Evolutionary conservation across 345 rosid genomes (phyloP).

Genomic region (Nephelium lappaceum): DNA sequence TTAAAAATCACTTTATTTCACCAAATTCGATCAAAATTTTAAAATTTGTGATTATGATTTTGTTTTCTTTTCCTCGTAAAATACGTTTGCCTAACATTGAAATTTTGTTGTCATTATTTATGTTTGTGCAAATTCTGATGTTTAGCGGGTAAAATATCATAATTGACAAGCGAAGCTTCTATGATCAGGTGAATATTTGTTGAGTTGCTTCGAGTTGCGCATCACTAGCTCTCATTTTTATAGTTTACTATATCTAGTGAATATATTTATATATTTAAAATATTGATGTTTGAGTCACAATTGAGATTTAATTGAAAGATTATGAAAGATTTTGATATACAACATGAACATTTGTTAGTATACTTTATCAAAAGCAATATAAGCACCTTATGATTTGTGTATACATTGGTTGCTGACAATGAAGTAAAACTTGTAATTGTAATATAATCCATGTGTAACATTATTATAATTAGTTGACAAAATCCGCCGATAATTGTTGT

Average conservation of each 20-base stretch:
- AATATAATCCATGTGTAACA: not conserved
- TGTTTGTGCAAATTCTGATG: not conserved
- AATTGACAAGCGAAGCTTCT: not conserved
- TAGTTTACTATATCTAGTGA: not conserved
- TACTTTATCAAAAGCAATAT: not conserved
- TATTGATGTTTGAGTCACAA: not conserved
- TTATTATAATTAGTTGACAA: not conserved
- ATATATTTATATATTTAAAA: too few relatives aligned
- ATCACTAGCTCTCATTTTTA: not conserved
- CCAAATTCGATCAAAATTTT: not conserved
- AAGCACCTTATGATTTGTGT: not conserved
- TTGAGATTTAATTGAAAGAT: not conserved
- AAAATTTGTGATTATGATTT: not conserved
- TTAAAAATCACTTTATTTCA: not conserved
- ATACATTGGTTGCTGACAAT: not conserved
- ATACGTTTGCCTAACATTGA: constrained; percentile 1
- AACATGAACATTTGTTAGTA: not conserved
- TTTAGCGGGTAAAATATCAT: not conserved
- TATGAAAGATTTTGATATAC: not conserved
- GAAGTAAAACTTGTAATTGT: too few relatives aligned
- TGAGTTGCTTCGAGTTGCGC: not conserved
- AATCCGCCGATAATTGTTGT: not conserved
- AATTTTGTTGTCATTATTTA: not conserved
- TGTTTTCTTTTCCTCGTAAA: not conserved
- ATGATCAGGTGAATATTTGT: constrained; percentile 4